These are phyloP conservation scores for Nicotiana undulata DNA, from an alignment of 257 asterid species.

Conservation along the genomic window DNA sequence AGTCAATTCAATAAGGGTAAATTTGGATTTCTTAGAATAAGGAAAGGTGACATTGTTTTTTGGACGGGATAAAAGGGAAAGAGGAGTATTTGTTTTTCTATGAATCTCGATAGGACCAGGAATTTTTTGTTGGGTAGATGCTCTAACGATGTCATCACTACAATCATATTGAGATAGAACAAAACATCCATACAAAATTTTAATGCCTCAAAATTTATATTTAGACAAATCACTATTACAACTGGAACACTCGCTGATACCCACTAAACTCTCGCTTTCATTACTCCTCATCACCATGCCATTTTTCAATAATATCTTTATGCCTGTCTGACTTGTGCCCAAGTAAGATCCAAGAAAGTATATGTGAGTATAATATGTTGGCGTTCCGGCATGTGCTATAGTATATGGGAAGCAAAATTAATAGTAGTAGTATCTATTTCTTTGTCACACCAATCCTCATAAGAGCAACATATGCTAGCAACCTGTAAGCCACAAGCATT, in stretches of 20 bases:
- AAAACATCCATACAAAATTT: neutral
- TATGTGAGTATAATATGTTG: neutral
- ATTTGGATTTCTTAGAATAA: too few relatives aligned
- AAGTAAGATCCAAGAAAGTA: neutral
- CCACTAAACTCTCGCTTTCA: too few relatives aligned
- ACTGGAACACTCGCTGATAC: neutral
- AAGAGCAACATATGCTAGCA: constrained; percentile 69
- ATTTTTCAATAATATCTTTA: neutral
- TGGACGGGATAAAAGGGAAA: too few relatives aligned
- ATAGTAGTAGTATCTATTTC: constrained; percentile 18
- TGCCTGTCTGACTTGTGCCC: neutral
- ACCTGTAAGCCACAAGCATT: constrained; percentile 61
- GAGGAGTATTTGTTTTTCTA: too few relatives aligned
- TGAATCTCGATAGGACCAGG: too few relatives aligned
- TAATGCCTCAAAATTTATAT: neutral
- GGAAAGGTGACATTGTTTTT: too few relatives aligned
- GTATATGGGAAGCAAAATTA: neutral
- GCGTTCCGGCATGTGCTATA: neutral
- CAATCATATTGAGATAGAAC: neutral
- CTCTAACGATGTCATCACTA: too few relatives aligned
- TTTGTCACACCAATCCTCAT: constrained; percentile 59
- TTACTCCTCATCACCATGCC: neutral
- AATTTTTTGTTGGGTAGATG: too few relatives aligned
- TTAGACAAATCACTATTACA: neutral
- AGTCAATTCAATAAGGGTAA: too few relatives aligned